phyloP scores from a whole-genome alignment of 208 protist species.

The Leishmania major region DNA sequence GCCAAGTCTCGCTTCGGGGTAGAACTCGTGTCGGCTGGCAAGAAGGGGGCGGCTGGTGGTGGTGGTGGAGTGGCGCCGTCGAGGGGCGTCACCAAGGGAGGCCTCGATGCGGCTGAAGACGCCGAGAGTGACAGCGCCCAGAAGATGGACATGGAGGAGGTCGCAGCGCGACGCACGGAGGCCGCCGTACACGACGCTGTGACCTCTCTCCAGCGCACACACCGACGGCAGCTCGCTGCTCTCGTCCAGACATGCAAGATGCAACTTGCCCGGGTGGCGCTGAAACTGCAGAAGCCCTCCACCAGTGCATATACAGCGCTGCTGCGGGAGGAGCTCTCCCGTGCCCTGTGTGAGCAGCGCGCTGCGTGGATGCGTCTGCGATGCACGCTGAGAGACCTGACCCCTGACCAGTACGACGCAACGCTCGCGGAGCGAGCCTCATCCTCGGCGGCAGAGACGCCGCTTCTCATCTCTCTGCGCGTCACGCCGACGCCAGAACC shows the following conservation, averaged over 20 bases:
- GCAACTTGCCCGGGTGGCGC: slow-evolving; percentile 37
- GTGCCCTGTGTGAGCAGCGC: slow-evolving; percentile 27
- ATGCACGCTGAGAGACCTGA: slow-evolving; percentile 39
- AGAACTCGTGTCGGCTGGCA: not conserved
- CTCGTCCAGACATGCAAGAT: slow-evolving; percentile 18
- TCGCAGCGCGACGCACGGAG: slow-evolving; percentile 9
- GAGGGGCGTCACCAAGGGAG: not conserved
- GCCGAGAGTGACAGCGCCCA: not conserved
- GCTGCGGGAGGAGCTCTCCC: slow-evolving; percentile 37
- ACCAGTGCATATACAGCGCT: slow-evolving; percentile 40
- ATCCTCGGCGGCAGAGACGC: not conserved
- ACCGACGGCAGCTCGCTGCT: slow-evolving; percentile 16
- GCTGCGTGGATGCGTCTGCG: slow-evolving; percentile 37
- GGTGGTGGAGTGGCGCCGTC: not conserved
- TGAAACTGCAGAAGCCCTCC: slow-evolving; percentile 48
- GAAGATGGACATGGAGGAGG: not conserved
- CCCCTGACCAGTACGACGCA: slow-evolving; percentile 30
- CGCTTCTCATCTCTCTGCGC: not conserved
- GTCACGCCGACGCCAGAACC: not conserved
- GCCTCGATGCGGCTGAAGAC: not conserved
- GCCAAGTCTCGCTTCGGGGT: not conserved
- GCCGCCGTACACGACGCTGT: slow-evolving; percentile 21
- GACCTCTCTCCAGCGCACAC: slow-evolving; percentile 5
- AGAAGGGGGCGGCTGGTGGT: not conserved
- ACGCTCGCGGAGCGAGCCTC: not conserved